Conservation (phyloP, 2,329 filamentous ascomycete genomes). For the Diaporthe sp. region DNA sequence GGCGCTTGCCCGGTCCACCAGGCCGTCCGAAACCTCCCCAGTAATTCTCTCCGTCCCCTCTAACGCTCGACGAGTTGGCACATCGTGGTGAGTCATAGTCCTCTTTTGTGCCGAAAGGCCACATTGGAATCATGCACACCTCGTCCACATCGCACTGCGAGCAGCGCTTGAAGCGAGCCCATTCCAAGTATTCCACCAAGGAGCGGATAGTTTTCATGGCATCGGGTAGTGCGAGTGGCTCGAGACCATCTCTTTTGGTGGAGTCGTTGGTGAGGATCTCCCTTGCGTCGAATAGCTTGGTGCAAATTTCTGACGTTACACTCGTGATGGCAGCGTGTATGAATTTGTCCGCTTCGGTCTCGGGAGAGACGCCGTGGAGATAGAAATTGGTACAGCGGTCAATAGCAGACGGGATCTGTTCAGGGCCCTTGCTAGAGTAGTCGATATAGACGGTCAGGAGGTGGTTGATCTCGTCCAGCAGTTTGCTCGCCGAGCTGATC, state of each 20-base stretch:
- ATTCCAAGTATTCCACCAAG: constrained; percentile 39
- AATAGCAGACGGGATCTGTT: constrained; percentile 54
- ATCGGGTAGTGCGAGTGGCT: neutral
- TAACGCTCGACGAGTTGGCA: constrained; percentile 38
- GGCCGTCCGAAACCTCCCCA: constrained; percentile 38
- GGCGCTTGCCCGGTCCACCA: neutral
- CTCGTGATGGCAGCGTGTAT: constrained; percentile 59
- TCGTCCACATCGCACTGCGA: constrained; percentile 42
- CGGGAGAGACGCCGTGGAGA: constrained; percentile 49
- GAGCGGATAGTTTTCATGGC: constrained; percentile 15
- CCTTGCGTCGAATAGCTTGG: constrained; percentile 49
- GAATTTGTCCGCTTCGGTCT: constrained; percentile 59
- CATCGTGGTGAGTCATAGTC: constrained; percentile 43
- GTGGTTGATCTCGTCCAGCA: constrained; percentile 54
- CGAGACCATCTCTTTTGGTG: neutral
- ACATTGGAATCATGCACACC: constrained; percentile 45
- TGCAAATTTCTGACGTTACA: constrained; percentile 58
- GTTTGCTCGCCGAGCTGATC: constrained; percentile 47
- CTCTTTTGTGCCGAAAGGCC: constrained; percentile 42
- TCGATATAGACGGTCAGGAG: constrained; percentile 61
- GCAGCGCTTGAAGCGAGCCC: constrained; percentile 45
- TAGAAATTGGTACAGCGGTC: constrained; percentile 64
- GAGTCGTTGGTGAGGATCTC: constrained; percentile 42
- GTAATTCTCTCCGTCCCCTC: constrained; percentile 39
- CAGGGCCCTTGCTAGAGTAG: constrained; percentile 50